Conservation (phyloP, 2,329 filamentous ascomycete genomes). For the Emergomyces pasteurianus region DNA sequence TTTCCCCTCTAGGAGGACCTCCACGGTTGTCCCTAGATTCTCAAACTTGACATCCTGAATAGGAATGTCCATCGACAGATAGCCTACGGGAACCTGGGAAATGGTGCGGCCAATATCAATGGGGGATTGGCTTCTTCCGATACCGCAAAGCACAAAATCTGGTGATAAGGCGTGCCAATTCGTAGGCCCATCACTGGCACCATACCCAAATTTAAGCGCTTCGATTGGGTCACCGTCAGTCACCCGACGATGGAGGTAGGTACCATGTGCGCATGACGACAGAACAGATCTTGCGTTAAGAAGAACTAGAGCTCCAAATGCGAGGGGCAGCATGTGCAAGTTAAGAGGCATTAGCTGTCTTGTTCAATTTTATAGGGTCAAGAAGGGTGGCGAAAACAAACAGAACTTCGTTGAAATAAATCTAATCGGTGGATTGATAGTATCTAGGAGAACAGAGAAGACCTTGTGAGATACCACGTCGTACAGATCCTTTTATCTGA, state of each 20-base stretch:
- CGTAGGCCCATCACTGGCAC: slow-evolving; percentile 35
- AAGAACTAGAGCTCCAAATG: not conserved
- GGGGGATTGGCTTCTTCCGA: slow-evolving; percentile 43
- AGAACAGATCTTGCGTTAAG: slow-evolving; percentile 12
- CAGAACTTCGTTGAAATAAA: too few relatives aligned
- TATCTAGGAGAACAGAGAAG: not conserved
- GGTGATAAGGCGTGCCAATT: slow-evolving; percentile 40
- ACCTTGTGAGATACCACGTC: not conserved
- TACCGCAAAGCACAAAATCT: slow-evolving; percentile 37
- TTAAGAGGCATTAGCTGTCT: not conserved
- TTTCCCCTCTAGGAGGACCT: slow-evolving; percentile 41
- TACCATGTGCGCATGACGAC: slow-evolving; percentile 33
- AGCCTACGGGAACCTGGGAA: slow-evolving; percentile 10
- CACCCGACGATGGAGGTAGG: slow-evolving; percentile 22
- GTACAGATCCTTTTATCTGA: not conserved
- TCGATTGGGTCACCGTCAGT: slow-evolving; percentile 21
- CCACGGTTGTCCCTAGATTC: slow-evolving; percentile 37
- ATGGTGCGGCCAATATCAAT: slow-evolving; percentile 37
- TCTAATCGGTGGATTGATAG: too few relatives aligned
- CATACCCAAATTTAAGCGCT: slow-evolving; percentile 32
- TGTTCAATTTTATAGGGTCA: too few relatives aligned
- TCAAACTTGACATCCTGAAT: slow-evolving; percentile 25
- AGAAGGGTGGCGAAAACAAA: not conserved
- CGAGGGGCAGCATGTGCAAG: slow-evolving; percentile 1
- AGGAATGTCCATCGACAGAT: slow-evolving; percentile 15